Percentiles rank a stretch among this genome's conserved stretches.
Evolutionary conservation across 768 basidiomycete species (phyloP).

Genomic region (Suillus weaverae): DNA sequence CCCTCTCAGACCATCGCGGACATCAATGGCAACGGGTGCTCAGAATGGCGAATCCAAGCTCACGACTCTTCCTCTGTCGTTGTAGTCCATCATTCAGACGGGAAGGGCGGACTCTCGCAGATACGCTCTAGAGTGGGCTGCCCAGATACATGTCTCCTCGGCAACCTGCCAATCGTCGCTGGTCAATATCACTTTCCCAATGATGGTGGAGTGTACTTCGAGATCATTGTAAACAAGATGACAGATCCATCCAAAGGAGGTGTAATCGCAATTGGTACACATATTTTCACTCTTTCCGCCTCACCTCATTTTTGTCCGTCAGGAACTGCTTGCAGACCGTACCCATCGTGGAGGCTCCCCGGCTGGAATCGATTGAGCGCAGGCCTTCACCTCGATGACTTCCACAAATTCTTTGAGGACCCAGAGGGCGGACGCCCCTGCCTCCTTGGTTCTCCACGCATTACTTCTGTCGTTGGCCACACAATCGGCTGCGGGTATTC

Average conservation of each 20-base stretch:
- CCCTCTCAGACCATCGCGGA: conserved; percentile 53
- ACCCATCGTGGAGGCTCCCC: conserved; percentile 64
- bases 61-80: conserved; percentile 45
- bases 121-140: conserved; percentile 46
- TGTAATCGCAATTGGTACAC: conserved; percentile 57
- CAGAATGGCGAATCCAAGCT: conserved; percentile 53
- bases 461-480: conserved; percentile 45
- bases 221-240: conserved; percentile 57
- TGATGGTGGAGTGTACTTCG: conserved; percentile 63
- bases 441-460: conserved; percentile 41
- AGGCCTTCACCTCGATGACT: conserved; percentile 67
- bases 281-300: background rate
- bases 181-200: conserved; percentile 59
- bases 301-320: conserved; percentile 1
- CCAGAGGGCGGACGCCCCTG: conserved; percentile 55
- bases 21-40: conserved; percentile 46
- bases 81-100: conserved; percentile 39
- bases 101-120: conserved; percentile 32
- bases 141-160: conserved; percentile 53
- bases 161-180: conserved; percentile 58
- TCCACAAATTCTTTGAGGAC: conserved; percentile 74
- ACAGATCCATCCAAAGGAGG: conserved; percentile 33
- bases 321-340: conserved; percentile 68
- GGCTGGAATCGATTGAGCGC: conserved; percentile 72
- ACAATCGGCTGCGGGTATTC: conserved; percentile 66